Evolutionary conservation across 768 basidiomycete genomes (phyloP), one percentile per base, ranked within the genome.

Genomic region (Krasilnikovozyma curviuscula): DNA sequence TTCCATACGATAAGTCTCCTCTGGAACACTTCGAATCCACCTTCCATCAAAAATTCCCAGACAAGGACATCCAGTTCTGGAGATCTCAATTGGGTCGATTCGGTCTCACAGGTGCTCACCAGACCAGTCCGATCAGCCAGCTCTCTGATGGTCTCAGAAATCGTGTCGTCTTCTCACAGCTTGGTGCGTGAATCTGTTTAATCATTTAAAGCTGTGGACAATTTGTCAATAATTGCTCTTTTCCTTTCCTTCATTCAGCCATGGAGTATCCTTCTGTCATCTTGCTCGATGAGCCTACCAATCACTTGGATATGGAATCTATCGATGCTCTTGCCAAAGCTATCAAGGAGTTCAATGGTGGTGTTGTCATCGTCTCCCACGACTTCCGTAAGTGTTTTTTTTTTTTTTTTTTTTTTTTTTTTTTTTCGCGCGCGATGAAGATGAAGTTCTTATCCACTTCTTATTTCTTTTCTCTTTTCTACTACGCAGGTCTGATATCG

Each of bases 311-410:
- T 64, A 91, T 93, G 91, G 79, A 75, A 55, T 89, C 85, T 25
- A 98, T 98, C 64, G 91, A 97, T 63, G 91, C 93, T 1, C 75
- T 98, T 40, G 93, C 93, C 7, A 65, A 66, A 23, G 91, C 93
- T 42, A 97, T 98, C 72, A 93, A 91, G 66, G 83, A 83, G 61
- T 98, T 84, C 64, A 81, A 83, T 61, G 93, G 93, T 51, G 91
- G 93, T 59, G 93, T 98, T 33, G 93, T 97, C 57, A 97, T 98
- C 63, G 93, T 98, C 55, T 95, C 89, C 40, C 93, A 97, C 70
- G 91, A 98, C 67, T 98, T 98, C 81, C 83, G 91, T 83, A 58
- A 56, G 80, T 74, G 23, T 14, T n/a, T 14, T 40, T n/a, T 7
- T 46, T 21, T 34, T 27, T 14, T n/a, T 14, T 40, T n/a, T 7